Base-by-base conservation (phyloP, 495 filamentous ascomycete genomes). In the Hypoxylon lienhwacheense region DNA sequence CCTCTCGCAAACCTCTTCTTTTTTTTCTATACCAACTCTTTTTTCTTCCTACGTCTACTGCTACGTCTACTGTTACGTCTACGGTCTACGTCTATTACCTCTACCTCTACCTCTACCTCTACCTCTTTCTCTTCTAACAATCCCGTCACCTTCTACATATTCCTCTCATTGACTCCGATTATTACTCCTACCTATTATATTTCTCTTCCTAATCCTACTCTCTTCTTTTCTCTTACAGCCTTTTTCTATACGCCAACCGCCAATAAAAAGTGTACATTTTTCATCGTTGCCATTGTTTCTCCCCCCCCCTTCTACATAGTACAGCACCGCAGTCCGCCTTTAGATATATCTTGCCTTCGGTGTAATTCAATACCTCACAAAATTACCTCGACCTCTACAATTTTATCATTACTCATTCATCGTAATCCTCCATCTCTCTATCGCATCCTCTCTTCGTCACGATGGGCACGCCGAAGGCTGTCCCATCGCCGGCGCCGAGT, bases 401-500 rank as follows among this genome's bases (percentile, higher is more conserved):
- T 21, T 21, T 14, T 33, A 29, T 42, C 21, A 37, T 26, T 31
- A 25, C 17, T 17, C 53, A 26, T 22, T 19, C 20, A 5, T 22
- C 19, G 3, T 10, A 26, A 45, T 15, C 21, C 29, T 0, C 20
- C 17, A 19, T 32, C 31, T 33, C 7, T 21, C 5, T 3, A 32
- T 25, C 46, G 15, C 42, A 17, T 53, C 34, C 41, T 47, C 25
- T 22, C 21, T 20, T 32, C 42, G 32, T 55, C 53, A 64, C 46
- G n/a, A 67, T 70, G 67, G 70, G 59, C 46, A 50, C 47, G 34
- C 47, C 59, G 14, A 61, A 61, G 36, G 53, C 52, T 55, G 49
- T 43, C 53, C 56, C 64, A n/a, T 70, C 66, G 17, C 56, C 55
- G 58, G 67, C 55, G 39, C 57, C 66, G n/a, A 58, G 64, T 37